Base-by-base conservation (phyloP, 2,329 filamentous ascomycete species). In the Neonectria punicea region DNA sequence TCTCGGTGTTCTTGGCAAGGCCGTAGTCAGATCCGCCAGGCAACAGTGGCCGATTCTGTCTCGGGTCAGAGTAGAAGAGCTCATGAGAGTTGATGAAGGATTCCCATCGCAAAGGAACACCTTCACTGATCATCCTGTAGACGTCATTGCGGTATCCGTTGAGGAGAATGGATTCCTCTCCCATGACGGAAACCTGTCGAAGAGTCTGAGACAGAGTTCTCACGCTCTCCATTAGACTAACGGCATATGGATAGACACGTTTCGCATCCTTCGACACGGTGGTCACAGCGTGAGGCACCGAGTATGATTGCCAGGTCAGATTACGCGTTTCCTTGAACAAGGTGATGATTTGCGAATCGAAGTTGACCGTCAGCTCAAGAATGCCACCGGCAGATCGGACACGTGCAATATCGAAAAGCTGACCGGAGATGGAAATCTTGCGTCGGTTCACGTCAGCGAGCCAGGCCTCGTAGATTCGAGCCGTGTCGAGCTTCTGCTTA, bases 241-340 rank as follows among this genome's bases (percentile, higher is more conserved):
- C 94, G 25, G 97, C 96, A 75, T 97, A 99, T 0, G 96, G 96
- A 74, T 99, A 99, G 4, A 99, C 96, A 58, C 96, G 89, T 81
- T 98, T 97, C n/a, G 96, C 97, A 78, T 99, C 96, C 79, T 98
- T 99, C 1, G 97, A 97, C 58, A 97, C 93, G 68, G 93, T 98
- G 80, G 92, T 97, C 75, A 99, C 93, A 14, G 93, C 90, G 79
- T 99, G 96, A 9, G 97, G 97, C 25, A 99, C 93, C 61, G 93
- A 91, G 78, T 94, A 99, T 70, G 93, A 96, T 67, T 97, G 90
- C 95, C 96, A 99, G 13, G 93, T 90, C 47, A 99, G 83, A 76
- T 99, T 99, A 44, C 97, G 90, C 28, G 97, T 97, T 82, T 99
- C 96, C 77, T 99, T 99, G 86, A 99, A 99, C 10, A 99, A 84